Evolutionary conservation across 179 eudicot species (phyloP).

Genomic region (Patellifolia procumbens): DNA sequence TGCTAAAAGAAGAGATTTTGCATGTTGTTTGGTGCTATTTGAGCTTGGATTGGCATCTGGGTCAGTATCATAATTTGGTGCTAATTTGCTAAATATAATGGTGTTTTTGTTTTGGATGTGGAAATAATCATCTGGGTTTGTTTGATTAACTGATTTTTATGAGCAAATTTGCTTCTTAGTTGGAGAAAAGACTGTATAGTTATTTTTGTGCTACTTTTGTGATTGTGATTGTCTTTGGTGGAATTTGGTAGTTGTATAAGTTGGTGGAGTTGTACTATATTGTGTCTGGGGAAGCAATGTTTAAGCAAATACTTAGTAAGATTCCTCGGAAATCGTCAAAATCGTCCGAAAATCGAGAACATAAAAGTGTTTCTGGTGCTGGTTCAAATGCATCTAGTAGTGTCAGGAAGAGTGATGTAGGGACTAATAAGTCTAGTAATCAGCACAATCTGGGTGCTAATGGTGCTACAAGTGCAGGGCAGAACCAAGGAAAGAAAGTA

Average conservation of each 20-base stretch:
- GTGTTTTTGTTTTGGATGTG: slow-evolving; percentile 17
- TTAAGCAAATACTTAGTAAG: slow-evolving; percentile 56
- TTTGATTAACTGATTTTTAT: slow-evolving; percentile 27
- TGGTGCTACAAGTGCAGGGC: slow-evolving; percentile 34
- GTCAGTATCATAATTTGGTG: slow-evolving; percentile 9
- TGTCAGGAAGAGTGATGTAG: slow-evolving; percentile 52
- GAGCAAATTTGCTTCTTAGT: slow-evolving; percentile 21
- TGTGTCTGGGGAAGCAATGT: slow-evolving; percentile 37
- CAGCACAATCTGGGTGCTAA: slow-evolving; percentile 41
- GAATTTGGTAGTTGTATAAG: slow-evolving; percentile 10
- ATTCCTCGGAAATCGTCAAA: slow-evolving; percentile 53
- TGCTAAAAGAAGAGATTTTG: slow-evolving; percentile 30
- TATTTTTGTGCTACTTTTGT: neutral
- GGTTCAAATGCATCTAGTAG: slow-evolving; percentile 40
- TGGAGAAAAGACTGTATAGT: neutral
- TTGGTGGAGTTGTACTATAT: slow-evolving; percentile 12
- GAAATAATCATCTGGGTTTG: slow-evolving; percentile 15
- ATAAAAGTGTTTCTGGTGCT: slow-evolving; percentile 33
- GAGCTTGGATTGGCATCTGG: slow-evolving; percentile 33
- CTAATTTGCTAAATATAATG: slow-evolving; percentile 11
- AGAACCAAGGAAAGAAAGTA: slow-evolving; percentile 38
- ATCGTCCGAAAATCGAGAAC: slow-evolving; percentile 45
- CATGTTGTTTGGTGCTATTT: slow-evolving; percentile 26
- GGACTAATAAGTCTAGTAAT: slow-evolving; percentile 35
- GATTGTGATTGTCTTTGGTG: slow-evolving; percentile 17